Evolutionary conservation across 345 rosid species (phyloP), one percentile per base, ranked within the genome.

Genomic region (Ricinus communis): DNA sequence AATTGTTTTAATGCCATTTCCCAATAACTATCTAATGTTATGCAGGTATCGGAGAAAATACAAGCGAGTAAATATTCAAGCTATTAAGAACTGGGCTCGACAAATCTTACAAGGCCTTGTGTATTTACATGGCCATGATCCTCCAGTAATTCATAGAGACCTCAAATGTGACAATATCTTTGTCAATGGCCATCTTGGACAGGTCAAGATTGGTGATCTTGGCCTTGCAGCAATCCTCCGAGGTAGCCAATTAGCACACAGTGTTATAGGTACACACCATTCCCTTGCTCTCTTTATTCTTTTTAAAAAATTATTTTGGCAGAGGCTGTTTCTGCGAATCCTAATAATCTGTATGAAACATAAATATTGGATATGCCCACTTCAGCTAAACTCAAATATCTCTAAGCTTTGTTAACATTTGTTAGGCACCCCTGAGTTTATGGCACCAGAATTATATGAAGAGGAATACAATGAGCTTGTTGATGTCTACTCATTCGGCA

Each of bases 131-230:
- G 54, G 81, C 53, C 77, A 77, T 50, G 74, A 77, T 41, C 81
- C 81, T 72, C 74, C 81, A 25, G 73, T 77, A 49, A 77, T 77
- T 38, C 81, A 77, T 47, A 50, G 81, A 73, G 81, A 77, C 50
- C 57, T 77, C 15, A 77, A 77, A 50, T 77, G 81, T 77, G 77
- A 77, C 41, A 77, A 77, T 24, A 63, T 77, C 19, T 77, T 77
- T 69, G 77, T 77, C n/a, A 77, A 77, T 62, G 81, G 81, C 28
- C 81, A 77, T 73, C 77, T 77, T 30, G 81, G 81, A 16, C 77
- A 77, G 45, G 81, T 77, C 38, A 77, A 77, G 77, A 77, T 77
- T 51, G 81, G 81, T 68, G 81, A 77, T 73, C 61, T 77, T 24
- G 81, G 81, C 28, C 77, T 77, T 46, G 81, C 81, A 27, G 77